phyloP scores from a whole-genome alignment of 2,329 filamentous ascomycete species.

The Pestalotiopsis sp. region DNA sequence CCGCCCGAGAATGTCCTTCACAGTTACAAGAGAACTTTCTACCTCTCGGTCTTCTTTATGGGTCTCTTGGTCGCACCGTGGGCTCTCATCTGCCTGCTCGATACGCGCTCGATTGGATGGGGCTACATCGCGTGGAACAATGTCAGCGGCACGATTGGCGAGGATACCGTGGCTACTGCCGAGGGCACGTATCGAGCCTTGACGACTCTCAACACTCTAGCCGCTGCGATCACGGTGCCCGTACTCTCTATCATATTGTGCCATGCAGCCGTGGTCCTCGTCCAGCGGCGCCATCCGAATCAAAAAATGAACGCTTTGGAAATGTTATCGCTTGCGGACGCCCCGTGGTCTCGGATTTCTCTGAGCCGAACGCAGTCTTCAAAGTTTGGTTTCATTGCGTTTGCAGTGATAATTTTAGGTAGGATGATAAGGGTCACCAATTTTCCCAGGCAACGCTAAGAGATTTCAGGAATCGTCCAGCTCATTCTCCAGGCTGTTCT shows the following conservation, averaged over 20 bases:
- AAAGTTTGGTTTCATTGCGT: not conserved
- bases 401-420: not conserved
- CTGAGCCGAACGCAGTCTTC: not conserved
- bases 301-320: not conserved
- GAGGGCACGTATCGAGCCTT: not conserved
- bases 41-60: not conserved
- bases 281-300: not conserved
- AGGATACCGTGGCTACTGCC: not conserved
- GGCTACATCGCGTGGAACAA: not conserved
- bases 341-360: not conserved
- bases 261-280: not conserved
- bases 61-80: not conserved
- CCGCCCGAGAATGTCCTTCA: not conserved
- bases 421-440: not conserved
- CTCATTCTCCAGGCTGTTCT: not conserved
- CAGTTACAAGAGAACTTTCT: not conserved
- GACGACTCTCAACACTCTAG: not conserved
- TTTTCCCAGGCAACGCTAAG: not conserved
- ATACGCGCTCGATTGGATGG: not conserved
- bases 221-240: not conserved
- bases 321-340: not conserved
- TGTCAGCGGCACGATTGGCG: not conserved
- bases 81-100: not conserved
- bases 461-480: not conserved
- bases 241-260: not conserved